Conservation (phyloP, 164 flowering plant genomes). For the Annona squamosa region DNA sequence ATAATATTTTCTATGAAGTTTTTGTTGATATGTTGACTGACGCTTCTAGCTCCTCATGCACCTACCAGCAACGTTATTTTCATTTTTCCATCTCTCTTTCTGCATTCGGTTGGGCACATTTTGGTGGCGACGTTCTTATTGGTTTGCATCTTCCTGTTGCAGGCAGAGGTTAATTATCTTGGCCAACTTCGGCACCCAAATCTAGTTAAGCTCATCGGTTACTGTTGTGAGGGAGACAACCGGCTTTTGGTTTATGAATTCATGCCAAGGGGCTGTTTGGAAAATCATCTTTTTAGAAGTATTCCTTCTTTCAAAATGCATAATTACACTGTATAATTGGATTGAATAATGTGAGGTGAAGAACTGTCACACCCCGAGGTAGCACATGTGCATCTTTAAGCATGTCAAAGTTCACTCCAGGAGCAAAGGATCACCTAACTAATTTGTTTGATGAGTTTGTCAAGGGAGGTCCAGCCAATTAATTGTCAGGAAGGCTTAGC, state of each 20-base stretch:
- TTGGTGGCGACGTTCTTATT: background rate
- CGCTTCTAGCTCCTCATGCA: too few species aligned
- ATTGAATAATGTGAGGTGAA: too few species aligned
- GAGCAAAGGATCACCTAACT: too few species aligned
- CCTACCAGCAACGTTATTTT: background rate
- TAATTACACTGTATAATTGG: too few species aligned
- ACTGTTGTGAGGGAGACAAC: conserved; percentile 73
- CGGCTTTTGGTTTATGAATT: conserved; percentile 86
- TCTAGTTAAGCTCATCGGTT: conserved; percentile 80
- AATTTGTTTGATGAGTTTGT: too few species aligned
- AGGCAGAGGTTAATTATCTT: conserved; percentile 82
- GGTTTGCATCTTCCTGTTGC: conserved; percentile 16
- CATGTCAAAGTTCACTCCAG: too few species aligned
- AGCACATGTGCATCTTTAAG: too few species aligned
- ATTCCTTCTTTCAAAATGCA: conserved; percentile 19
- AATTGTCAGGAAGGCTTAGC: too few species aligned
- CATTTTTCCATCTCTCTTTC: background rate
- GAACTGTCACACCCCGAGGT: too few species aligned
- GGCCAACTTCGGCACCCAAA: conserved; percentile 84
- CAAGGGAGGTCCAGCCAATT: too few species aligned
- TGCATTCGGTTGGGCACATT: background rate
- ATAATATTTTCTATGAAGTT: too few species aligned
- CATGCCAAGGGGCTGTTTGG: conserved; percentile 90
- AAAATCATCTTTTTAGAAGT: conserved; percentile 87
- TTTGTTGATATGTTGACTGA: too few species aligned